phyloP scores from a whole-genome alignment of 2,329 filamentous ascomycete species.

The Didymella lethalis region DNA sequence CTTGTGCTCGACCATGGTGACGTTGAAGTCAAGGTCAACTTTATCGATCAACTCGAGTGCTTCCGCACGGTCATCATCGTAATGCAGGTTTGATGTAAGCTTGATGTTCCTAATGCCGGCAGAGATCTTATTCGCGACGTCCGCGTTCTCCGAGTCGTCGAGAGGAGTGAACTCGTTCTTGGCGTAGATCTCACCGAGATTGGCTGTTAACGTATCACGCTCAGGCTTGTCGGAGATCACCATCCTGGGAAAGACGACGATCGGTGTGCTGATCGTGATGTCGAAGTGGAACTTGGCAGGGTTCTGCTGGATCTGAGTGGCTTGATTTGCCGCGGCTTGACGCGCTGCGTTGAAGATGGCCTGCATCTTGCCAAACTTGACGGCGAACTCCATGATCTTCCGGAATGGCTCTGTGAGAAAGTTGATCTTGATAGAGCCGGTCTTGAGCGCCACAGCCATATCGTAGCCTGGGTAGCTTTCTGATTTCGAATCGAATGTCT shows the following conservation, averaged over 20 bases:
- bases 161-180: conserved; percentile 90
- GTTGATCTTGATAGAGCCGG: conserved; percentile 95
- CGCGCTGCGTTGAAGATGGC: conserved; percentile 97
- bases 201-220: conserved; percentile 87
- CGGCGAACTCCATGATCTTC: conserved; percentile 96
- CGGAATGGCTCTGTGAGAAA: conserved; percentile 97
- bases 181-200: conserved; percentile 95
- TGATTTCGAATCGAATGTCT: conserved; percentile 84
- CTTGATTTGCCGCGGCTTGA: conserved; percentile 91
- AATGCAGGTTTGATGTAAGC: conserved; percentile 88
- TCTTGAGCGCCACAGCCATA: conserved; percentile 86
- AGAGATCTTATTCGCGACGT: conserved; percentile 86
- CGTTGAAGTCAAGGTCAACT: conserved; percentile 90
- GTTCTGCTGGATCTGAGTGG: conserved; percentile 89
- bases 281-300: conserved; percentile 93
- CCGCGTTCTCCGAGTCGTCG: conserved; percentile 75
- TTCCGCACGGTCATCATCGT: conserved; percentile 73
- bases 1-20: conserved; percentile 90
- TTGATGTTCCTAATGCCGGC: conserved; percentile 92
- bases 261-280: conserved; percentile 90
- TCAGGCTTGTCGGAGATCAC: conserved; percentile 73
- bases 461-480: conserved; percentile 92
- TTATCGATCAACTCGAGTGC: conserved; percentile 97
- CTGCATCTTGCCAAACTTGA: conserved; percentile 99
- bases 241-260: conserved; percentile 88